These are phyloP conservation scores for Claviceps citrina DNA, from an alignment of 2,329 filamentous ascomycete genomes.

Conservation along the genomic window DNA sequence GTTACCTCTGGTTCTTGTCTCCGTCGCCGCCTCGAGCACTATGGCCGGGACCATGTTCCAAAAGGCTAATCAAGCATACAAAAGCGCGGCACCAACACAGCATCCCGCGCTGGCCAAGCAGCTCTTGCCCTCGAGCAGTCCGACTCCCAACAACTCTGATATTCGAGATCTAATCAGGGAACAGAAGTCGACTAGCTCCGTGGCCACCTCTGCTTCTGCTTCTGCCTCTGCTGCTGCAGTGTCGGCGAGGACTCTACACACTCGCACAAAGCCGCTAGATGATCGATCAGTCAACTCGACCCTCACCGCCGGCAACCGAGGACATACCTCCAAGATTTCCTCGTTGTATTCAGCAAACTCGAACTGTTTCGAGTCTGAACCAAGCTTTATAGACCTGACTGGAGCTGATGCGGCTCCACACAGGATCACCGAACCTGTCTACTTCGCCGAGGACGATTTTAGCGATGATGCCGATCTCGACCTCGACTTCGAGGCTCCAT, in stretches of 20 bases:
- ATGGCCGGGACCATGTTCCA: slow-evolving; percentile 7
- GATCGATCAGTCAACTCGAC: slow-evolving; percentile 20
- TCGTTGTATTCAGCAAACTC: slow-evolving; percentile 27
- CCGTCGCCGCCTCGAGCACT: slow-evolving; percentile 2
- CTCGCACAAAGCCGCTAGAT: slow-evolving; percentile 13
- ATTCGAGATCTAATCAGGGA: slow-evolving; percentile 38
- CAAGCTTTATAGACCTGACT: slow-evolving; percentile 21
- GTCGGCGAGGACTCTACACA: slow-evolving; percentile 24
- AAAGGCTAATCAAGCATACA: slow-evolving; percentile 6
- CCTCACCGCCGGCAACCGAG: slow-evolving; percentile 9
- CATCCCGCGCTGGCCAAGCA: slow-evolving; percentile 30
- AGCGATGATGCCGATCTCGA: slow-evolving; percentile 70
- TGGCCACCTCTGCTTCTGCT: slow-evolving; percentile 9
- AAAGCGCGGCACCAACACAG: slow-evolving; percentile 18
- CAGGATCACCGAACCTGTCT: slow-evolving; percentile 26
- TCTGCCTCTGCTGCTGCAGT: slow-evolving; percentile 12
- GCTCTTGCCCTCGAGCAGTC: slow-evolving; percentile 42
- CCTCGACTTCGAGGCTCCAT: slow-evolving; percentile 48
- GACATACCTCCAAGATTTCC: slow-evolving; percentile 2
- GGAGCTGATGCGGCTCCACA: slow-evolving; percentile 10
- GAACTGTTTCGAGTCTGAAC: slow-evolving; percentile 29
- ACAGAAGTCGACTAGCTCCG: slow-evolving; percentile 20
- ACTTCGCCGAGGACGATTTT: slow-evolving; percentile 69
- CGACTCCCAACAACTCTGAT: slow-evolving; percentile 27
- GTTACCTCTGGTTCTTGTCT: slow-evolving; percentile 13